Conservation (phyloP, 805 yeast genomes). For the Suhomyces pyralidae region DNA sequence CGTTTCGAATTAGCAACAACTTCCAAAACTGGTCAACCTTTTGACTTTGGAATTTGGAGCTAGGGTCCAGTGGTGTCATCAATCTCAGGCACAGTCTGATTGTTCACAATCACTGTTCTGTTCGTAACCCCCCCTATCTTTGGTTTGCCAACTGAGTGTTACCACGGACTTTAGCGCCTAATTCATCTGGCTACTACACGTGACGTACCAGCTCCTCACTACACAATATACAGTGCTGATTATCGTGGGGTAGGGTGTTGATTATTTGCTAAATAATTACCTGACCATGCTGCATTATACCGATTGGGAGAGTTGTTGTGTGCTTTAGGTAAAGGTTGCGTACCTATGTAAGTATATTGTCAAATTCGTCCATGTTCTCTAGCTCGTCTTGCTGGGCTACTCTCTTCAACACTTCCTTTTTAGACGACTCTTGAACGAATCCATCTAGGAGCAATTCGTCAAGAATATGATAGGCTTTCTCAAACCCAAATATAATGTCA, state of each 20-base stretch:
- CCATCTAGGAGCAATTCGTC: constrained; percentile 92
- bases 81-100: neutral
- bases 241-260: neutral
- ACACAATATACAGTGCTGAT: neutral
- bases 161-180: neutral
- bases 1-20: neutral
- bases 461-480: constrained; percentile 85
- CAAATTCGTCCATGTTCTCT: constrained; percentile 70
- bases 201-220: neutral
- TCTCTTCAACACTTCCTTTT: constrained; percentile 70
- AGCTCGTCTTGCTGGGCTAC: constrained; percentile 84
- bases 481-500: constrained; percentile 94
- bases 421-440: constrained; percentile 76
- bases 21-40: neutral
- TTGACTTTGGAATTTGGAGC: neutral
- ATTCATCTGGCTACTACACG: neutral
- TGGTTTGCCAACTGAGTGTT: neutral
- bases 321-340: neutral
- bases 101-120: neutral
- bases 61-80: neutral
- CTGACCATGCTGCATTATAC: neutral
- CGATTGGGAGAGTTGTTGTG: neutral
- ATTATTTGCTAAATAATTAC: neutral
- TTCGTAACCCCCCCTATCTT: neutral
- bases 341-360: constrained; percentile 31